Percentiles rank a stretch among this genome's conserved stretches.
Conservation (phyloP, 1,139 yeast species). For the Suhomyces wounanorum region DNA sequence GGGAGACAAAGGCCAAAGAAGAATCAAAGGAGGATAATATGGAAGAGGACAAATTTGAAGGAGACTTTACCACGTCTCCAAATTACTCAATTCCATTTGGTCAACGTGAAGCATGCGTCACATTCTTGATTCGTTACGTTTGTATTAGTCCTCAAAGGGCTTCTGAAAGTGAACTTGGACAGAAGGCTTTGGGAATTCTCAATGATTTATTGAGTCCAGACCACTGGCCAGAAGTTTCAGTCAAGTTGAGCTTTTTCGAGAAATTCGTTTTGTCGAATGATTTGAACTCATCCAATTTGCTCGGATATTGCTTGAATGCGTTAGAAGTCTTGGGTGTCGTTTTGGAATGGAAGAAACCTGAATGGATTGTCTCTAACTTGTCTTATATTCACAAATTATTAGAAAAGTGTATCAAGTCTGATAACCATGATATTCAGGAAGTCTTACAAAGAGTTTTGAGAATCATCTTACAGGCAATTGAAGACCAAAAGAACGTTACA, state of each 20-base stretch:
- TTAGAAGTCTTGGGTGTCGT: slow-evolving; percentile 88
- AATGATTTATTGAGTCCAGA: slow-evolving; percentile 70
- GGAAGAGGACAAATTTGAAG: slow-evolving; percentile 13
- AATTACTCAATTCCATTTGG: slow-evolving; percentile 68
- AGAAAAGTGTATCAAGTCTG: slow-evolving; percentile 81
- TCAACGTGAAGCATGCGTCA: slow-evolving; percentile 89
- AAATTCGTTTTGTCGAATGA: slow-evolving; percentile 81
- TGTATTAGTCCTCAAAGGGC: slow-evolving; percentile 87
- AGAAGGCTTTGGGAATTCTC: slow-evolving; percentile 74
- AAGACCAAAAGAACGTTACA: slow-evolving; percentile 46
- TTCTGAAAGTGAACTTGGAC: slow-evolving; percentile 80
- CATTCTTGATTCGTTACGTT: slow-evolving; percentile 83
- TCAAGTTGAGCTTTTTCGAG: slow-evolving; percentile 83
- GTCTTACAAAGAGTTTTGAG: slow-evolving; percentile 74
- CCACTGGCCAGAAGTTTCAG: slow-evolving; percentile 85
- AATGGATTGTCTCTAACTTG: slow-evolving; percentile 76
- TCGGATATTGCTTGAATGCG: slow-evolving; percentile 86
- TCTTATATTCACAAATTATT: slow-evolving; percentile 68
- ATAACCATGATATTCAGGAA: slow-evolving; percentile 82
- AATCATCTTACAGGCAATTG: slow-evolving; percentile 64
- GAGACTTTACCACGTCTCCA: slow-evolving; percentile 44
- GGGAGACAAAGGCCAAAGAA: slow-evolving; percentile 67
- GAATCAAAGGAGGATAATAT: slow-evolving; percentile 18
- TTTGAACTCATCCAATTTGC: slow-evolving; percentile 56
- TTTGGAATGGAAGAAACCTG: slow-evolving; percentile 70